Evolutionary conservation across 495 filamentous ascomycete species (phyloP), one percentile per base, ranked within the genome.

Genomic region (Penicillium waksmanii): DNA sequence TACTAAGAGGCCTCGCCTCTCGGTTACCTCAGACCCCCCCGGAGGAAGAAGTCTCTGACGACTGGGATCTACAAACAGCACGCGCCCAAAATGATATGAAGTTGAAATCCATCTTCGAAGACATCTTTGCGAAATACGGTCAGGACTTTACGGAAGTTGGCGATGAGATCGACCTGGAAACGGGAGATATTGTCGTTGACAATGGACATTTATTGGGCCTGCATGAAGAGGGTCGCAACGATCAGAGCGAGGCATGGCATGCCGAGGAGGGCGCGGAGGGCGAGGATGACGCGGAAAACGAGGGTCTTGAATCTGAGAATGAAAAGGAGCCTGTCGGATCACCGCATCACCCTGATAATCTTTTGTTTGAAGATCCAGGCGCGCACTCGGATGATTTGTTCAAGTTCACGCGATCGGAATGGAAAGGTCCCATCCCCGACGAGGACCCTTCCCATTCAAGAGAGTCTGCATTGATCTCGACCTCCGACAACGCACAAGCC

Each of bases 71-170:
- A 12, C 74, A 85, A 59, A 77, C 79, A 57, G 83, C 80, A 40
- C 85, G 85, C 59, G 80, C 78, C 7, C 80, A 79, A 53, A 88
- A 90, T 57, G 84, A 86, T 35, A 70, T 75, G 46, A 85, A 82
- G 43, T 82, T 97, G 12, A 93, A 94, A 76, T 87, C 85, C 11
- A 82, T 85, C 2, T 96, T 95, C 64, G 93, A 97, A 66, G 68
- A 78, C 46, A 96, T 98, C 38, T 96, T 97, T 66, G 83, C 85
- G 31, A 96, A 95, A 72, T 98, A 97, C 69, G 85, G 81, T 19
- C 84, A 82, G 64, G 89, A 97, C 72, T 96, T 96, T 66, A 84
- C 84, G 4, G 90, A 86, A 27, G 78, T 92, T 31, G 92, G 87
- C 15, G 92, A 95, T 65, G 90, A 92, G 73, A 89, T 96, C 62